Conservation (phyloP, 2,329 filamentous ascomycete species). For the Fusarium camptoceras region DNA sequence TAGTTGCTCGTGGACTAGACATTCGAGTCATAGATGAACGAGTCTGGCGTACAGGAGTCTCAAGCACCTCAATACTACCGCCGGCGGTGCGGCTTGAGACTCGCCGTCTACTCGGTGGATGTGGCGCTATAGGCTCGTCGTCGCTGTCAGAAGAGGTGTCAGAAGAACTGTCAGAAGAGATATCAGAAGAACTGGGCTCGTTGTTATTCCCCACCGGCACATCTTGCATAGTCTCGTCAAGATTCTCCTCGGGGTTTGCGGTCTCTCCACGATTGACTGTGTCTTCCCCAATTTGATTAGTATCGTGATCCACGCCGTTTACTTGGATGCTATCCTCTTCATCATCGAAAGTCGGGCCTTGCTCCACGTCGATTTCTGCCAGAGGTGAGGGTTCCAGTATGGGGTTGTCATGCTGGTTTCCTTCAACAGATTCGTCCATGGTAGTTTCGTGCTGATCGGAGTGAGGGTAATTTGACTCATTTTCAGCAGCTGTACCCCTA, state of each 20-base stretch:
- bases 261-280: neutral
- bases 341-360: neutral
- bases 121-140: neutral
- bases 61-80: neutral
- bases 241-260: neutral
- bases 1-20: neutral
- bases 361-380: neutral
- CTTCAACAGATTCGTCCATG: neutral
- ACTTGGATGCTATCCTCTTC: neutral
- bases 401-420: neutral
- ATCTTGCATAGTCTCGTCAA: neutral
- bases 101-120: neutral
- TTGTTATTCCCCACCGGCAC: neutral
- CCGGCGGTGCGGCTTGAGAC: neutral
- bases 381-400: neutral
- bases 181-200: neutral
- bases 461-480: neutral
- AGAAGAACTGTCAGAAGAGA: too few species aligned
- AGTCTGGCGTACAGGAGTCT: neutral
- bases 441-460: too few species aligned
- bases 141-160: too few species aligned
- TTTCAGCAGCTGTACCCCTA: neutral
- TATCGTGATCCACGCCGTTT: neutral
- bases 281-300: neutral
- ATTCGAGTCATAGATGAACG: neutral